Percentiles rank a stretch among this genome's conserved stretches.
Evolutionary conservation across 495 filamentous ascomycete genomes (phyloP).

Genomic region (Neurospora hispaniola): DNA sequence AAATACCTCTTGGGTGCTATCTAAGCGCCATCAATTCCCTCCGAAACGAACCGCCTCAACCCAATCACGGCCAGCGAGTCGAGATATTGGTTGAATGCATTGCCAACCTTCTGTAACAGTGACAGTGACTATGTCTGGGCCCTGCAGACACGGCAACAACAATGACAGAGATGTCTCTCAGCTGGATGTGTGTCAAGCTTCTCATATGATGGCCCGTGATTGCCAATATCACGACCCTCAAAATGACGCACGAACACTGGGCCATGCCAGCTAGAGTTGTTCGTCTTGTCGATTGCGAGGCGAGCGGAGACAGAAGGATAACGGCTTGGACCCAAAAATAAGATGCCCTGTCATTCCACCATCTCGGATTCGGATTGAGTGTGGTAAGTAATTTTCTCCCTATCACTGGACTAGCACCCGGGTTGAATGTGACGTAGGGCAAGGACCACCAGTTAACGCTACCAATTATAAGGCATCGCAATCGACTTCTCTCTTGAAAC

Average conservation of each 20-base stretch:
- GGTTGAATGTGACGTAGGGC: background rate
- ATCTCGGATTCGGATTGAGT: background rate
- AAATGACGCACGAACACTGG: background rate
- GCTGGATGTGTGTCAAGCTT: background rate
- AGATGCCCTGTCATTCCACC: background rate
- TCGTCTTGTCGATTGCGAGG: background rate
- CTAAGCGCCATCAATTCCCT: conserved; percentile 1
- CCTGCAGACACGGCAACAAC: background rate
- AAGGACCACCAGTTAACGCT: background rate
- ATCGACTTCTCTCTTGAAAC: background rate
- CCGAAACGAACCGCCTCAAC: background rate
- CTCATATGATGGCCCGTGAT: background rate
- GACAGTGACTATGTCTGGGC: conserved; percentile 14
- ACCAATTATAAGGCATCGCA: background rate
- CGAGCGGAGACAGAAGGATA: background rate
- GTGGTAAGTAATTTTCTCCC: background rate
- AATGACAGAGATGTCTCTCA: background rate
- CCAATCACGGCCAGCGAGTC: background rate
- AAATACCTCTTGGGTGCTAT: background rate
- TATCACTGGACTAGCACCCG: background rate
- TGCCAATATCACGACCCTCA: background rate
- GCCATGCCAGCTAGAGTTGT: background rate
- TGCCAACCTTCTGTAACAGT: conserved; percentile 9
- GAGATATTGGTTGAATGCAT: conserved; percentile 10
- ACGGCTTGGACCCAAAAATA: background rate